Conservation (phyloP, 208 protist species). For the Trypanosoma lewisi region DNA sequence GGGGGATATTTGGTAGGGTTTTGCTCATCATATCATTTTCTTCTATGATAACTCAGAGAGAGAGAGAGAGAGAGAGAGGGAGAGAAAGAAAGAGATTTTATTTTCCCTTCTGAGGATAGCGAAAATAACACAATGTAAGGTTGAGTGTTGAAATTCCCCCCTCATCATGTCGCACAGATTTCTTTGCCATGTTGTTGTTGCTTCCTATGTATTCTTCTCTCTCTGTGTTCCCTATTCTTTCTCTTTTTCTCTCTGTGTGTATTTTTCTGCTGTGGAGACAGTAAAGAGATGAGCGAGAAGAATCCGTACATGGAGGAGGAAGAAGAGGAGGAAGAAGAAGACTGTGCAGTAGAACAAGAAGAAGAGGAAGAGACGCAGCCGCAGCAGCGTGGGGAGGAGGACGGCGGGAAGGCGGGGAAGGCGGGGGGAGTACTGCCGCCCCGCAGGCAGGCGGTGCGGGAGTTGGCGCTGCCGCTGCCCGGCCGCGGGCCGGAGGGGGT, state of each 20-base stretch:
- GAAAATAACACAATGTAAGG: not conserved
- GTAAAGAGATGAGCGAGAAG: constrained; percentile 10
- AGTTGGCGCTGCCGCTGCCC: constrained; percentile 17
- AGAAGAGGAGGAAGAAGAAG: constrained; percentile 33
- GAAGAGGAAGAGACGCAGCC: not conserved
- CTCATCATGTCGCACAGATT: not conserved
- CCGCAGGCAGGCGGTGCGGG: constrained; percentile 5
- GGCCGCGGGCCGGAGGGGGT: not conserved
- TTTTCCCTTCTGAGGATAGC: too few species aligned
- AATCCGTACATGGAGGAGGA: constrained; percentile 4
- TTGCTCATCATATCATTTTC: too few species aligned
- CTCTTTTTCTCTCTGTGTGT: not conserved
- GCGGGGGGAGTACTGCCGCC: constrained; percentile 1
- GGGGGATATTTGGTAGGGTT: not conserved
- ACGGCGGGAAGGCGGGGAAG: constrained; percentile 18
- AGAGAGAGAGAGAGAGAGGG: too few species aligned
- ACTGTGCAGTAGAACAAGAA: not conserved
- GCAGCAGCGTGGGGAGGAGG: not conserved
- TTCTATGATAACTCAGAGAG: too few species aligned
- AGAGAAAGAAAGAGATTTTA: too few species aligned
- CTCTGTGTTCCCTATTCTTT: not conserved
- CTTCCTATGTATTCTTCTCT: constrained; percentile 7
- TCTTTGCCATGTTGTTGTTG: not conserved
- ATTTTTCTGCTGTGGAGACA: not conserved
- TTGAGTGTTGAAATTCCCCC: not conserved